Conservation (phyloP, 768 basidiomycete genomes). For the Gyrodon lividus region DNA sequence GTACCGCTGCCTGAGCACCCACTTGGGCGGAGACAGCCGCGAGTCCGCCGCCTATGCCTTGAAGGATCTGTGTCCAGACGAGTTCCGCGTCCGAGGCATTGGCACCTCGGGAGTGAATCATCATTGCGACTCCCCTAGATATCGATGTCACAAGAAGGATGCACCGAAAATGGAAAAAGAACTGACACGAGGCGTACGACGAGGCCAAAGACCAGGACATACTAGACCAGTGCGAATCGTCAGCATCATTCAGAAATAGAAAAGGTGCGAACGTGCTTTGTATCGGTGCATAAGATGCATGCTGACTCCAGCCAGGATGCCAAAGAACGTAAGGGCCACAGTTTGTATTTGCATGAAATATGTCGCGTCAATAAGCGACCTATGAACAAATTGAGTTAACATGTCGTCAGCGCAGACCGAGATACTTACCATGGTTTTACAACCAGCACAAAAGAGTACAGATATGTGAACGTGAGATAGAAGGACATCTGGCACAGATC, state of each 20-base stretch:
- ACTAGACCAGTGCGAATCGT: conserved; percentile 21
- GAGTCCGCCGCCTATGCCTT: conserved; percentile 74
- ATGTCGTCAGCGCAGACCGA: background rate
- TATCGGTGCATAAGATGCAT: conserved; percentile 55
- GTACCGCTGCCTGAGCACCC: conserved; percentile 63
- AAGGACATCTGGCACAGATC: conserved; percentile 48
- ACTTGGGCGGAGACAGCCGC: conserved; percentile 57
- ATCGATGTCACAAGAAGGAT: background rate
- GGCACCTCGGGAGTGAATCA: conserved; percentile 70
- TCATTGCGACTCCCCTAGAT: conserved; percentile 58
- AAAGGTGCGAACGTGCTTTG: conserved; percentile 39
- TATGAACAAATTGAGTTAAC: conserved; percentile 23
- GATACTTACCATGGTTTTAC: conserved; percentile 46
- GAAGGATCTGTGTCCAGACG: conserved; percentile 66
- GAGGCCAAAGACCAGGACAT: conserved; percentile 56
- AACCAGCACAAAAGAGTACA: conserved; percentile 64
- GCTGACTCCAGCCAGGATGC: conserved; percentile 54
- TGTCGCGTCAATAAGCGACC: conserved; percentile 54
- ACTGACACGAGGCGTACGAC: conserved; percentile 51
- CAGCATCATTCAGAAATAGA: background rate
- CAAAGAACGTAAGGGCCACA: conserved; percentile 61
- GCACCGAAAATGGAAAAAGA: background rate
- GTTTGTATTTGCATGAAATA: conserved; percentile 66
- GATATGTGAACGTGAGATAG: conserved; percentile 70
- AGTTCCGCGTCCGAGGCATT: conserved; percentile 53